Evolutionary conservation across 2,329 filamentous ascomycete genomes (phyloP).

Genomic region (Periconia sp.): DNA sequence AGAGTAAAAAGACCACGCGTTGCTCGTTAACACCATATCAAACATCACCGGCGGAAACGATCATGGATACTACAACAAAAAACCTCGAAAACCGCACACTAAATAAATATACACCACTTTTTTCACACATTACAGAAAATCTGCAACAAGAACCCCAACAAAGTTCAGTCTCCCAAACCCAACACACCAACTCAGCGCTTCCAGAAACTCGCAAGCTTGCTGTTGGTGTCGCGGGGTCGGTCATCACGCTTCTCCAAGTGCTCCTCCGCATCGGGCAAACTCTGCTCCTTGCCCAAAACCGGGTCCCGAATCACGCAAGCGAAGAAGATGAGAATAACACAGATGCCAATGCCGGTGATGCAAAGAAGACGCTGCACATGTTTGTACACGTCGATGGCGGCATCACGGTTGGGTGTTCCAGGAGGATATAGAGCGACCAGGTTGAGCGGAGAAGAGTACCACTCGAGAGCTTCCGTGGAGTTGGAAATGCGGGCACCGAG

Average conservation of each 20-base stretch:
- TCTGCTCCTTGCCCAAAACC: constrained; percentile 49
- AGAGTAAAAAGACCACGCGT: too few species aligned
- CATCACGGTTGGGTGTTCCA: constrained; percentile 48
- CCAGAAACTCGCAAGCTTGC: constrained; percentile 7
- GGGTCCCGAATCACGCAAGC: constrained; percentile 51
- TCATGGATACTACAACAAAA: too few species aligned
- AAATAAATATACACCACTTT: too few species aligned
- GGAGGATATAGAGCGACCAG: constrained; percentile 44
- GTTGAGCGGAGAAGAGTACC: constrained; percentile 48
- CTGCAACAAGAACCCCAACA: too few species aligned
- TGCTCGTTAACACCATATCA: too few species aligned
- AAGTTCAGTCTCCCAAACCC: too few species aligned
- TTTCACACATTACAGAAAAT: too few species aligned
- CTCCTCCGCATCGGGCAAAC: constrained; percentile 45
- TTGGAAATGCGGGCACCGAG: constrained; percentile 47
- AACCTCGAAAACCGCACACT: too few species aligned
- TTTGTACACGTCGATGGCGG: constrained; percentile 49
- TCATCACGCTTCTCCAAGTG: background rate
- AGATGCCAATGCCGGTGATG: constrained; percentile 54
- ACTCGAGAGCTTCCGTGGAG: constrained; percentile 40
- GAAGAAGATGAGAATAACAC: constrained; percentile 50
- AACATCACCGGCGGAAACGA: too few species aligned
- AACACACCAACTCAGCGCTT: constrained; percentile 1
- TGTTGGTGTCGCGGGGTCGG: background rate
- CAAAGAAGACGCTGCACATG: constrained; percentile 52